Percentiles rank a stretch among this genome's conserved stretches.
phyloP scores from a whole-genome alignment of 73 alveolate genomes.

The Diophrys sp. region DNA sequence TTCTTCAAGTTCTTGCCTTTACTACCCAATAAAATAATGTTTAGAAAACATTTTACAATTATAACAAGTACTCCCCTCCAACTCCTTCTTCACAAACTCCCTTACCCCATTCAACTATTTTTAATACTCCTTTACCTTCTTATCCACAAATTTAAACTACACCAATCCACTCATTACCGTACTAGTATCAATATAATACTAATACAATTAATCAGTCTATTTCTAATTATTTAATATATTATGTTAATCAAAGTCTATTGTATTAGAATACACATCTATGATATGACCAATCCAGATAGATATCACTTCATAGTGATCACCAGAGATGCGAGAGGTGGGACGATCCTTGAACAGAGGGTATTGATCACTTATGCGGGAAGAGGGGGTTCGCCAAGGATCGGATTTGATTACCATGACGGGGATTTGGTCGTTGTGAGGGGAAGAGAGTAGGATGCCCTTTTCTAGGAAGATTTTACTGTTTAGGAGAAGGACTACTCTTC shows the following conservation, averaged over 20 bases:
- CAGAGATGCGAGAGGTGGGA: no score
- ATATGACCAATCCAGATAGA: neutral
- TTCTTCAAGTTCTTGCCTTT: neutral
- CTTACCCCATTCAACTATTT: neutral
- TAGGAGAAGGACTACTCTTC: no score
- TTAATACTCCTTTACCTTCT: slow-evolving; percentile 20
- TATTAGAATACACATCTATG: neutral
- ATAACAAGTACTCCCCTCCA: neutral
- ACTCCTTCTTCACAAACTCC: neutral
- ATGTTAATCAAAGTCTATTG: neutral
- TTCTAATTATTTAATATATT: neutral
- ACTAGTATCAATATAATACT: no score
- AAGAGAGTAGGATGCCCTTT: no score
- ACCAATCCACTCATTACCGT: no score
- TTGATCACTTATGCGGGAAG: no score
- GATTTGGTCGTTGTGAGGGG: no score
- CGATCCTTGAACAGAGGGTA: no score
- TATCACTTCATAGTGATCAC: neutral
- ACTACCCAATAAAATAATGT: neutral
- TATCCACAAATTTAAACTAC: neutral
- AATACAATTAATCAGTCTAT: slow-evolving; percentile 2
- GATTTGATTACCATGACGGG: no score
- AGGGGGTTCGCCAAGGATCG: no score
- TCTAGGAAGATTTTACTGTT: no score
- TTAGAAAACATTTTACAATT: neutral